Evolutionary conservation across 2,329 filamentous ascomycete species (phyloP), one percentile per base, ranked within the genome.

Genomic region (Colletotrichum sojae): DNA sequence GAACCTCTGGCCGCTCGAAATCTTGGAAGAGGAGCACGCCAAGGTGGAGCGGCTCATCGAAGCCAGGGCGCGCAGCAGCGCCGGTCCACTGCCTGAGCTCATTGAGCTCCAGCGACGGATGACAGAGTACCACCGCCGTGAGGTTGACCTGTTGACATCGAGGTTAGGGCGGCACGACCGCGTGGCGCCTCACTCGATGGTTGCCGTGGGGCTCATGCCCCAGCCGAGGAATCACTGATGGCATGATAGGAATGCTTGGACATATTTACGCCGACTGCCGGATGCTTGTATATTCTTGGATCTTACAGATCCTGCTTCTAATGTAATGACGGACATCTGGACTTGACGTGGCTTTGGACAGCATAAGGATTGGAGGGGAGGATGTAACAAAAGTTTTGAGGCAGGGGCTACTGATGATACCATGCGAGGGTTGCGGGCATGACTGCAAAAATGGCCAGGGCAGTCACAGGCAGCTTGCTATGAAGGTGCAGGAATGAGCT

Each of bases 1-100:
- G 22, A 51, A 55, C 22, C 66, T 69, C 15, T 69, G 66, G 66
- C 66, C 66, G 9, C 49, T 69, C 3, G 66, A 69, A 3, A 39
- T 69, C 10, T 20, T 69, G 6, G 66, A 66, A 43, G 55, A 69
- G 16, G 66, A 69, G 39, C 66, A 66, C 56, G 62, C 49, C 16
- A 69, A 66, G 39, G 66, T 69, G 12, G 31, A 43, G 22, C 20
- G 18, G 6, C 51, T 69, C 18, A 43, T 69, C 15, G 45, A 36
- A 6, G 62, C 56, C 16, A 49, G 66, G n/a, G 45, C 27, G 1
- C 54, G 66, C 45, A 69, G 62, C 36, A 66, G 20, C 8, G 55
- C 55, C 6, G 66, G 66, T 1, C 62, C 55, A 12, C 18, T 69
- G 6, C 39, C 18, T 6, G 66, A 69, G 51, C 66, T 69, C 54